Conservation (phyloP, 768 basidiomycete species). For the Tricholoma terreum region DNA sequence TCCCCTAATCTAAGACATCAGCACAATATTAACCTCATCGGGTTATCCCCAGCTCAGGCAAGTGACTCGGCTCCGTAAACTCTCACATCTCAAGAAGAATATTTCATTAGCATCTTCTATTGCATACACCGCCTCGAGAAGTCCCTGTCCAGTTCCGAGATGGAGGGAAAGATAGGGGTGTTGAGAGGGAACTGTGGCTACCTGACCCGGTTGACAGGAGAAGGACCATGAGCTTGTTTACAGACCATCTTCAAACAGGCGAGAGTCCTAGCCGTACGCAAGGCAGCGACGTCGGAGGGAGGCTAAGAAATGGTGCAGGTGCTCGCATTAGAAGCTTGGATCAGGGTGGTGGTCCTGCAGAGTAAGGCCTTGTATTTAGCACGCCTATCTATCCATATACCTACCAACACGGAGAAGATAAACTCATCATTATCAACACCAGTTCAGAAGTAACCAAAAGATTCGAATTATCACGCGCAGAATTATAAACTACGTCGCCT, state of each 20-base stretch:
- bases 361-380: neutral
- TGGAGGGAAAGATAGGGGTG: slow-evolving; percentile 30
- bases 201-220: slow-evolving; percentile 32
- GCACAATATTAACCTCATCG: slow-evolving; percentile 61
- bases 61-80: slow-evolving; percentile 8
- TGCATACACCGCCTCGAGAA: slow-evolving; percentile 64
- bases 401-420: neutral
- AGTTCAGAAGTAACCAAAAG: neutral
- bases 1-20: slow-evolving; percentile 47
- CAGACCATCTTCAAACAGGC: slow-evolving; percentile 1
- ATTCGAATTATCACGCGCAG: no score
- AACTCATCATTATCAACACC: neutral
- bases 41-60: slow-evolving; percentile 75
- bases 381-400: neutral
- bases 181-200: slow-evolving; percentile 31
- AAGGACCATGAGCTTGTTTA: slow-evolving; percentile 40
- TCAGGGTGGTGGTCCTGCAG: slow-evolving; percentile 6
- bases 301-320: slow-evolving; percentile 18
- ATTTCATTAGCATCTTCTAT: slow-evolving; percentile 50
- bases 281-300: slow-evolving; percentile 22
- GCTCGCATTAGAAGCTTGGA: slow-evolving; percentile 23
- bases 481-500: no score
- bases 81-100: neutral
- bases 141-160: slow-evolving; percentile 24
- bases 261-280: slow-evolving; percentile 14